Conservation (phyloP, 2,329 filamentous ascomycete genomes). For the Pyrenophora teres region DNA sequence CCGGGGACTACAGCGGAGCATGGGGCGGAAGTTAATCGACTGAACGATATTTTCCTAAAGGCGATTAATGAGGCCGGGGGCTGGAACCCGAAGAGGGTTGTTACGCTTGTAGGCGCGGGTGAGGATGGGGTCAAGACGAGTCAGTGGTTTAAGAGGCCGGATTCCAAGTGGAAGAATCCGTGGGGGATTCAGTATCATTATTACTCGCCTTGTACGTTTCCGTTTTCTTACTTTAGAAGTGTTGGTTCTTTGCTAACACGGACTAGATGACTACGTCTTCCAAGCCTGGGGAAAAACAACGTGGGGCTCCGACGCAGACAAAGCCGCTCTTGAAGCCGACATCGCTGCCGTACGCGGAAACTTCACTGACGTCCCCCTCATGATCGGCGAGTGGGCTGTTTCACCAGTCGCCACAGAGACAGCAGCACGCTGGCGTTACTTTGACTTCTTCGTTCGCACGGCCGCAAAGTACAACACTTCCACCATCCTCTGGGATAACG, state of each 20-base stretch:
- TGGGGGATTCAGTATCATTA: conserved; percentile 67
- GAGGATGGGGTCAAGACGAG: conserved; percentile 60
- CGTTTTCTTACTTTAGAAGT: neutral
- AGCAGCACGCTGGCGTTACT: conserved; percentile 63
- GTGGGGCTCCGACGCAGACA: conserved; percentile 62
- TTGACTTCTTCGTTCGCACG: conserved; percentile 58
- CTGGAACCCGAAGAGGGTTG: conserved; percentile 60
- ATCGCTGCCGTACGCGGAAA: conserved; percentile 58
- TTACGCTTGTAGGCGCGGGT: conserved; percentile 59
- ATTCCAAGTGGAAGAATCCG: conserved; percentile 56
- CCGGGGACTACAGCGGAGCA: conserved; percentile 58
- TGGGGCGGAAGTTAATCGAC: conserved; percentile 57
- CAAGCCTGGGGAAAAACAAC: conserved; percentile 62
- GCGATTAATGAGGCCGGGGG: conserved; percentile 61
- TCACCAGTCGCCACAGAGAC: conserved; percentile 58
- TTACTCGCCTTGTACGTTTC: conserved; percentile 59
- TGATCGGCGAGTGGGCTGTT: conserved; percentile 64
- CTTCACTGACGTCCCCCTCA: conserved; percentile 60
- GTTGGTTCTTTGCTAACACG: neutral
- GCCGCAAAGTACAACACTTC: conserved; percentile 57
- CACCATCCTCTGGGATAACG: conserved; percentile 65
- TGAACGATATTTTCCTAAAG: conserved; percentile 62
- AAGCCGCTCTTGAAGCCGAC: conserved; percentile 55
- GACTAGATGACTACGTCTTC: conserved; percentile 47
- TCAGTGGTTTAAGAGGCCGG: conserved; percentile 59